Percentiles rank a stretch among this genome's conserved stretches.
phyloP scores from a whole-genome alignment of 371 early-diverging fungal genomes.

The Rhizopus sp. region DNA sequence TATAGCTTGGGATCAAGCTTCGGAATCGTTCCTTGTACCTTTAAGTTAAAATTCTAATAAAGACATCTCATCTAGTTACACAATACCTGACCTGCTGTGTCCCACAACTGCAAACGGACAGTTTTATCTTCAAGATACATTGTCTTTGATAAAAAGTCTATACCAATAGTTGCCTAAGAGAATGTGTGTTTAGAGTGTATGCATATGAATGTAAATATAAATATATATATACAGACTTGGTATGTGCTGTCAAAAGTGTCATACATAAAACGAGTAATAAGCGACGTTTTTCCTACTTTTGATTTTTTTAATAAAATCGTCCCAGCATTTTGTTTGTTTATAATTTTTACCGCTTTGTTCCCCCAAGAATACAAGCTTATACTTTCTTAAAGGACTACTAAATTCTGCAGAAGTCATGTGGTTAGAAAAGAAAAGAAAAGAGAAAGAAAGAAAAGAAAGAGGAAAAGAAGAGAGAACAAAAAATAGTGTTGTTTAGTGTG shows the following conservation, averaged over 20 bases:
- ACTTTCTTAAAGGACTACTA: slow-evolving; percentile 74
- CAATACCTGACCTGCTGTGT: slow-evolving; percentile 98
- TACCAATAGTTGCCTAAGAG: slow-evolving; percentile 97
- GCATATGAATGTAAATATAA: background rate
- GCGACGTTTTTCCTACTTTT: slow-evolving; percentile 96
- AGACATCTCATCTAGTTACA: background rate
- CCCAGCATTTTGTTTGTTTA: background rate
- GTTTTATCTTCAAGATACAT: slow-evolving; percentile 97
- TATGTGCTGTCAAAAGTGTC: slow-evolving; percentile 97
- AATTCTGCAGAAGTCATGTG: slow-evolving; percentile 26
- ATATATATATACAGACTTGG: slow-evolving; percentile 52
- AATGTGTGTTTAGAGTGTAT: background rate
- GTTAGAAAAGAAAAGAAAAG: background rate
- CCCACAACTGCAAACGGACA: slow-evolving; percentile 99
- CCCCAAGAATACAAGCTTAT: slow-evolving; percentile 91
- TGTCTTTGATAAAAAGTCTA: slow-evolving; percentile 99
- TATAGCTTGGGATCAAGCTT: slow-evolving; percentile 97
- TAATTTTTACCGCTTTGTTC: slow-evolving; percentile 85
- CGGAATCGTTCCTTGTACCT: slow-evolving; percentile 87
- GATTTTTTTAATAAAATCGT: background rate
- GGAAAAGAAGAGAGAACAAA: background rate
- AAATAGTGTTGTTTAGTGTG: background rate
- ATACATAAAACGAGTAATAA: slow-evolving; percentile 98
- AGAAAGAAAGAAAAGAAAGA: slow-evolving; percentile 4
- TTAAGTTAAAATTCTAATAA: background rate